Evolutionary conservation across 2,329 filamentous ascomycete genomes (phyloP), one percentile per base, ranked within the genome.

Genomic region (Thelonectria discophora): DNA sequence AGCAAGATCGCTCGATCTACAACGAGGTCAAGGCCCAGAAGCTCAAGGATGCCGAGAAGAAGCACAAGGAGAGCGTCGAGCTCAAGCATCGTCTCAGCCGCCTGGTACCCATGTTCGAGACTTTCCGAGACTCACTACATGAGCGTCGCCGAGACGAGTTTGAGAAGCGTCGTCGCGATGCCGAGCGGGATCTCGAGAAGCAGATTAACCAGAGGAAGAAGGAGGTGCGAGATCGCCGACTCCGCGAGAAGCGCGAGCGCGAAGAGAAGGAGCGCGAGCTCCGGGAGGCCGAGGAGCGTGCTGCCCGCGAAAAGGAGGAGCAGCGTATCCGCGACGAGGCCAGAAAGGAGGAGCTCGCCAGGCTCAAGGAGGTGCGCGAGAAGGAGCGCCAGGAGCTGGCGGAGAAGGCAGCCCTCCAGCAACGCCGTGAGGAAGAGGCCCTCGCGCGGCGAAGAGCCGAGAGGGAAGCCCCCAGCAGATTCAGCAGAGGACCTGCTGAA

Each of bases 121-220:
- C 82, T 10, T 98, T 97, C 86, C 89, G 91, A 74, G 84, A 89
- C 68, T 88, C 89, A 49, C 88, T 99, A 55, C 91, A 92, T 64
- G 90, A 95, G 78, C 90, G 93, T 74, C 92, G 94, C 71, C 92
- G 93, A 74, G 91, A 97, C 71, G 93, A 98, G 79, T 99, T 98
- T 70, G 95, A 98, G 85, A 94, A 91, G 82, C 91, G 94, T 67
- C 92, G 92, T 75, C 93, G 91, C 77, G 90, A 92, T 73, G 95
- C 95, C 32, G 93, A 98, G 83, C 89, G 90, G 67, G 95, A 99
- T 76, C 86, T 98, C 60, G 92, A 98, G 82, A 91, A 90, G 79
- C 93, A 96, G 82, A 97, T 97, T 79, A 87, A 90, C 40, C 86
- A 88, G 67, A 92, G 95, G 73, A 89, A 93, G 80, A 94, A 93